Evolutionary conservation across 805 yeast species (phyloP).

Genomic region (Yamadazyma olivae): DNA sequence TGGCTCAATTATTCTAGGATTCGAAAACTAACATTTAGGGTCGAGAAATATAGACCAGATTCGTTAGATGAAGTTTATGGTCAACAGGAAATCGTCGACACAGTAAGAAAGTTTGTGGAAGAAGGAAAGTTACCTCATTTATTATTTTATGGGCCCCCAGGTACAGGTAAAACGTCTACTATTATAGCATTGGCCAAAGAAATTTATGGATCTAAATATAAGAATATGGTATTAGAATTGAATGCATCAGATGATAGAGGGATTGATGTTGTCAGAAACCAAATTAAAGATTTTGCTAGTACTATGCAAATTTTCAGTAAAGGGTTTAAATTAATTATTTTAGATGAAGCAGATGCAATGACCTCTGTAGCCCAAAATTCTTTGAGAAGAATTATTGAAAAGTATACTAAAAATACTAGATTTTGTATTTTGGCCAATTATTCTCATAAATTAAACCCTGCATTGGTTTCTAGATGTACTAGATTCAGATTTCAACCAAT

Average conservation of each 20-base stretch:
- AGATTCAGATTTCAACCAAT: slow-evolving; percentile 91
- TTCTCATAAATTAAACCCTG: slow-evolving; percentile 94
- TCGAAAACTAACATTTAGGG: slow-evolving; percentile 43
- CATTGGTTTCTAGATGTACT: slow-evolving; percentile 90
- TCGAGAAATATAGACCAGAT: slow-evolving; percentile 91
- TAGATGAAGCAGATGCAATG: slow-evolving; percentile 97
- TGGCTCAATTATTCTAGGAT: too few relatives aligned
- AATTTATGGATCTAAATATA: slow-evolving; percentile 75
- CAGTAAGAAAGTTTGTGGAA: slow-evolving; percentile 79
- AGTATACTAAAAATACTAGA: slow-evolving; percentile 90
- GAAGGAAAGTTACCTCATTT: slow-evolving; percentile 87
- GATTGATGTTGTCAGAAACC: slow-evolving; percentile 96
- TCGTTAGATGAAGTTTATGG: slow-evolving; percentile 87
- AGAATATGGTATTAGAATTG: slow-evolving; percentile 88
- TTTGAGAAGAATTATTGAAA: slow-evolving; percentile 79
- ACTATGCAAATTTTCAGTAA: slow-evolving; percentile 88
- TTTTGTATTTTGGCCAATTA: slow-evolving; percentile 95
- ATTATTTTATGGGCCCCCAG: slow-evolving; percentile 92
- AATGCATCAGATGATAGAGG: slow-evolving; percentile 96
- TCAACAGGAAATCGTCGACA: slow-evolving; percentile 79
- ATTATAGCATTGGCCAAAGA: slow-evolving; percentile 79
- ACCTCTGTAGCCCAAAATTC: slow-evolving; percentile 85
- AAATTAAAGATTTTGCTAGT: slow-evolving; percentile 92
- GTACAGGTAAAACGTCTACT: slow-evolving; percentile 90
- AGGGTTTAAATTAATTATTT: slow-evolving; percentile 85